Percentiles rank a stretch among this genome's conserved stretches.
Evolutionary conservation across 768 basidiomycete genomes (phyloP).

Genomic region (Pleurotus giganteus): DNA sequence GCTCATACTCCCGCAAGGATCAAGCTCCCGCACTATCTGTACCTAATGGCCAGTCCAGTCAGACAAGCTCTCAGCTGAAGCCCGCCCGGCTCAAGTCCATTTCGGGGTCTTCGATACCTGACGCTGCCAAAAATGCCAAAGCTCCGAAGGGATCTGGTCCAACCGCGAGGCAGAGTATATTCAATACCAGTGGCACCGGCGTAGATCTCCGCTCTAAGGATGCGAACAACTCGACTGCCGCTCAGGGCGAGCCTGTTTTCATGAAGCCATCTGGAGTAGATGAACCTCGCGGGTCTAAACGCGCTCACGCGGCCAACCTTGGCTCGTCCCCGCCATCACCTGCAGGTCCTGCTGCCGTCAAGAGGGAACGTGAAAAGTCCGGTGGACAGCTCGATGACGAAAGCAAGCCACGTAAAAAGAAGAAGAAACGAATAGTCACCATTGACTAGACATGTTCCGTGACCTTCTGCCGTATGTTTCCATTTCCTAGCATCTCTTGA

Average conservation of each 20-base stretch:
- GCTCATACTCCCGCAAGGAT: slow-evolving; percentile 10
- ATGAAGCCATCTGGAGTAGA: slow-evolving; percentile 60
- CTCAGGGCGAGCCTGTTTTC: slow-evolving; percentile 27
- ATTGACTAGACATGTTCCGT: background rate
- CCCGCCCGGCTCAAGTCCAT: slow-evolving; percentile 10
- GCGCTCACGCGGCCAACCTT: background rate
- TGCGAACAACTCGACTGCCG: slow-evolving; percentile 10
- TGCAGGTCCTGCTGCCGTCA: slow-evolving; percentile 25
- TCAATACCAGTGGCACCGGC: slow-evolving; percentile 47
- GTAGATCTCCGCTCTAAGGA: slow-evolving; percentile 41
- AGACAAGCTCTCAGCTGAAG: background rate
- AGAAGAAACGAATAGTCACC: slow-evolving; percentile 28
- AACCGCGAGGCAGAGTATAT: slow-evolving; percentile 43
- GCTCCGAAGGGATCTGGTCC: slow-evolving; percentile 31
- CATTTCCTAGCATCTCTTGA: too few species aligned
- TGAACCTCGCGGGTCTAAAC: slow-evolving; percentile 30
- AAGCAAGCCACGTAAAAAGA: slow-evolving; percentile 32
- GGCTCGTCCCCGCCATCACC: slow-evolving; percentile 23
- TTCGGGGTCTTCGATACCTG: background rate
- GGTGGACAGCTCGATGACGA: slow-evolving; percentile 20
- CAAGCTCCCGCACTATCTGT: slow-evolving; percentile 1
- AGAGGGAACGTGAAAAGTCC: slow-evolving; percentile 26
- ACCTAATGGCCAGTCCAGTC: background rate
- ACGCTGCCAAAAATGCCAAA: slow-evolving; percentile 16
- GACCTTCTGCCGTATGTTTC: background rate